Conservation (phyloP, 352 stramenopile species). For the Phytophthora sojae region DNA sequence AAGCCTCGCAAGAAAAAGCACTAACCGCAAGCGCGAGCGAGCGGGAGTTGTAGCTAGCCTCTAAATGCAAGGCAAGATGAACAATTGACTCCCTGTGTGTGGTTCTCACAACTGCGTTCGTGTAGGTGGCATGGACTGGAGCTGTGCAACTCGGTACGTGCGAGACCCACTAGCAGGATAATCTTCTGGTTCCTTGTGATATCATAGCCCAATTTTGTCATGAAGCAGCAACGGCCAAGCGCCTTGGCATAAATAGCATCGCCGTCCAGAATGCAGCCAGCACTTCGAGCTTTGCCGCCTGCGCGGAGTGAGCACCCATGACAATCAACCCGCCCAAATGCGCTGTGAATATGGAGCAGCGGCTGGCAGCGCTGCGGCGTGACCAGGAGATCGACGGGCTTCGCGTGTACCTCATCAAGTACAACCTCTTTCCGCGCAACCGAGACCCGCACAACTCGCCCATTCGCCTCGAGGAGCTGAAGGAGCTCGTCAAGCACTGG, state of each 20-base stretch:
- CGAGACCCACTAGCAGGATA: background rate
- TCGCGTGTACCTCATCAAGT: slow-evolving; percentile 88
- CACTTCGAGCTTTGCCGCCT: slow-evolving; percentile 15
- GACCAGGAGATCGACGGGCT: slow-evolving; percentile 89
- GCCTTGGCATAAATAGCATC: slow-evolving; percentile 23
- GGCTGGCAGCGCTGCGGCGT: slow-evolving; percentile 71
- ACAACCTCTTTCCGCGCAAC: slow-evolving; percentile 87
- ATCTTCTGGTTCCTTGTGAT: background rate
- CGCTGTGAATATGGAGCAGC: slow-evolving; percentile 88
- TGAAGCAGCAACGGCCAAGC: slow-evolving; percentile 14
- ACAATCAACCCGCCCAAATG: slow-evolving; percentile 83
- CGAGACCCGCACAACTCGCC: slow-evolving; percentile 87
- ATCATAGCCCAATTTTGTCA: slow-evolving; percentile 19
- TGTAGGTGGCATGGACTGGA: slow-evolving; percentile 17
- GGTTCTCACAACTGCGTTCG: slow-evolving; percentile 12
- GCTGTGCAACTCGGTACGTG: background rate
- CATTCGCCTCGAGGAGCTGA: slow-evolving; percentile 90
- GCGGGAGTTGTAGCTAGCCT: slow-evolving; percentile 26
- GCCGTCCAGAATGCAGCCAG: background rate
- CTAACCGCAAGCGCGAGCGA: slow-evolving; percentile 25
- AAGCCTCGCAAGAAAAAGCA: slow-evolving; percentile 41
- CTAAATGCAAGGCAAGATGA: slow-evolving; percentile 35
- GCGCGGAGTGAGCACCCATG: slow-evolving; percentile 40
- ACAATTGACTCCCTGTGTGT: slow-evolving; percentile 22
- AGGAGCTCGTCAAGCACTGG: slow-evolving; percentile 93